A percentile compares a stretch with the other conserved stretches of the same genome.
Conservation (phyloP, 768 basidiomycete genomes). For the Dioszegia aurantiaca region DNA sequence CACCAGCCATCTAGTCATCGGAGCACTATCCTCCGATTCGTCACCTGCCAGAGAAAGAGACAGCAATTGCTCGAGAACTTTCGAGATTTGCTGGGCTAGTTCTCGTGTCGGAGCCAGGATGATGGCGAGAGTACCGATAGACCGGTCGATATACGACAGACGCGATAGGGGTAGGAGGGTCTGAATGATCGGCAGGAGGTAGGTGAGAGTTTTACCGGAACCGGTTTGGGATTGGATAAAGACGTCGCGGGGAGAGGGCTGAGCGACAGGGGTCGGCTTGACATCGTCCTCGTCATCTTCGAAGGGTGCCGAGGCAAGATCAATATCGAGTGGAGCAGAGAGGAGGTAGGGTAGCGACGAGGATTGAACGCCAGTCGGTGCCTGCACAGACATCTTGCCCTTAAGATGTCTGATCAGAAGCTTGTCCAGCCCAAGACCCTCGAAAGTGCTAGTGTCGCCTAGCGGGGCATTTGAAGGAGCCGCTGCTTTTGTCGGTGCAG, state of each 20-base stretch:
- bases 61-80: conserved; percentile 81
- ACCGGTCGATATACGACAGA: conserved; percentile 88
- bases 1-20: conserved; percentile 76
- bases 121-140: conserved; percentile 88
- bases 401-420: conserved; percentile 73
- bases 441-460: conserved; percentile 65
- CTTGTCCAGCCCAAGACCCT: conserved; percentile 76
- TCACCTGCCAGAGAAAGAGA: conserved; percentile 61
- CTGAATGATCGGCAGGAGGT: conserved; percentile 89
- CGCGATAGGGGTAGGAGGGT: conserved; percentile 86
- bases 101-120: conserved; percentile 95
- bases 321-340: conserved; percentile 30
- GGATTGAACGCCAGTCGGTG: conserved; percentile 87
- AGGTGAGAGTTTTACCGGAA: conserved; percentile 91
- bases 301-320: conserved; percentile 2
- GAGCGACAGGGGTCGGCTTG: conserved; percentile 25
- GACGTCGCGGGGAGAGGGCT: conserved; percentile 61
- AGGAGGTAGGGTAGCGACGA: conserved; percentile 67
- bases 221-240: conserved; percentile 97
- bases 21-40: conserved; percentile 49
- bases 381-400: conserved; percentile 73
- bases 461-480: conserved; percentile 49
- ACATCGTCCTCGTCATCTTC: conserved; percentile 16
- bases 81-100: conserved; percentile 92
- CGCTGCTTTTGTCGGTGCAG: conserved; percentile 20